A percentile compares a stretch with the other conserved stretches of the same genome.
Evolutionary conservation across 1,284 basidiomycete genomes (phyloP).

Genomic region (Omphalotus olearius): DNA sequence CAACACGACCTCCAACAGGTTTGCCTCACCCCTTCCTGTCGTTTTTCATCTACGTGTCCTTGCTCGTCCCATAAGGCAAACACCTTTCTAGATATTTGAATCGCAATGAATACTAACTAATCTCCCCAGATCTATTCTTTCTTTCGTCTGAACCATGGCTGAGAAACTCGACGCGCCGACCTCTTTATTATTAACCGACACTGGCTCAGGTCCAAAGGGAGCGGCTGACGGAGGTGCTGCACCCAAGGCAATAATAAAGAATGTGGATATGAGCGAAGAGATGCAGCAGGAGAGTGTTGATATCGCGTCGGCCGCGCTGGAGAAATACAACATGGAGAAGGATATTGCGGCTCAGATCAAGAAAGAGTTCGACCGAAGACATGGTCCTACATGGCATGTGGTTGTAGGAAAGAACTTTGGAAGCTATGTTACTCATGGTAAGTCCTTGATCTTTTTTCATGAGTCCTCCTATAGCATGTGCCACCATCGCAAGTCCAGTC

Average conservation of each 20-base stretch:
- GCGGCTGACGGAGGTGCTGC: constrained; percentile 29
- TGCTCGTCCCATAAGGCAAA: constrained; percentile 8
- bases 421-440: constrained; percentile 95
- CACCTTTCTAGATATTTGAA: background rate
- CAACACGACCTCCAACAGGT: too few species aligned
- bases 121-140: background rate
- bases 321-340: constrained; percentile 93
- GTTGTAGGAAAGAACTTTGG: constrained; percentile 98
- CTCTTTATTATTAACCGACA: constrained; percentile 49
- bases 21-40: background rate
- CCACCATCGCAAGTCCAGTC: constrained; percentile 12
- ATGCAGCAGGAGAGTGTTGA: constrained; percentile 94
- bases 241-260: constrained; percentile 90
- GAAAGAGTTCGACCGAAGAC: constrained; percentile 91
- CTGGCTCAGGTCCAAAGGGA: constrained; percentile 42
- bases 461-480: constrained; percentile 13
- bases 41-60: background rate
- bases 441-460: constrained; percentile 27
- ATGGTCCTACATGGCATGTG: constrained; percentile 95
- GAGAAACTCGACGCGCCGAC: constrained; percentile 60
- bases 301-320: constrained; percentile 79
- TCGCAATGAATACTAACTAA: background rate
- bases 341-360: constrained; percentile 98
- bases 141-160: constrained; percentile 38
- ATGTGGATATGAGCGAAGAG: constrained; percentile 95